phyloP scores from a whole-genome alignment of 2,329 filamentous ascomycete species.

The Apiospora marii region DNA sequence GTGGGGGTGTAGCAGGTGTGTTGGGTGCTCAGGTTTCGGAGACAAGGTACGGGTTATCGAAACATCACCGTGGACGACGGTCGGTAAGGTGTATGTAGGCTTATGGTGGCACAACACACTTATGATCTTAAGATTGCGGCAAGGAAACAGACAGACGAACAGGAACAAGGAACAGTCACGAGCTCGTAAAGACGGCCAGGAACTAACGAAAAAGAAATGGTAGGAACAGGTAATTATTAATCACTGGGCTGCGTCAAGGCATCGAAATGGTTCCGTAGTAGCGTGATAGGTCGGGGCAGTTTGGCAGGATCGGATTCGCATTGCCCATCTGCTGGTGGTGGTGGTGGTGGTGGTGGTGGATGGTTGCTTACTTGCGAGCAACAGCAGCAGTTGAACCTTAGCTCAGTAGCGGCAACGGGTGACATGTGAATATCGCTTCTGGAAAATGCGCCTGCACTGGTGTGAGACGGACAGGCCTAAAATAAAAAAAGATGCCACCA shows the following conservation, averaged over 20 bases:
- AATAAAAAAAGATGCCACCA: background rate
- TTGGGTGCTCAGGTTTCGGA: background rate
- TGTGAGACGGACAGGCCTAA: background rate
- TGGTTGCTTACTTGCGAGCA: slow-evolving; percentile 12
- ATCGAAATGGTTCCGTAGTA: slow-evolving; percentile 10
- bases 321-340: background rate
- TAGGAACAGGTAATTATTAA: slow-evolving; percentile 11
- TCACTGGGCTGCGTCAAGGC: background rate
- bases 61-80: background rate
- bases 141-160: background rate
- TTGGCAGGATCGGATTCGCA: background rate
- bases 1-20: background rate
- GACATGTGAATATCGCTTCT: slow-evolving; percentile 9
- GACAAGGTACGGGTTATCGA: background rate
- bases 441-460: background rate
- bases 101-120: background rate
- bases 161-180: background rate
- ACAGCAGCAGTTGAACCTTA: background rate
- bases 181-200: background rate
- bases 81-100: background rate
- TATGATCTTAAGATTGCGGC: background rate
- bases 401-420: background rate
- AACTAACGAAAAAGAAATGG: background rate
- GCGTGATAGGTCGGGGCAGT: background rate
- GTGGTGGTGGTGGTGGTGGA: background rate